Evolutionary conservation across 345 rosid species (phyloP).

Genomic region (Citrus trifoliata): DNA sequence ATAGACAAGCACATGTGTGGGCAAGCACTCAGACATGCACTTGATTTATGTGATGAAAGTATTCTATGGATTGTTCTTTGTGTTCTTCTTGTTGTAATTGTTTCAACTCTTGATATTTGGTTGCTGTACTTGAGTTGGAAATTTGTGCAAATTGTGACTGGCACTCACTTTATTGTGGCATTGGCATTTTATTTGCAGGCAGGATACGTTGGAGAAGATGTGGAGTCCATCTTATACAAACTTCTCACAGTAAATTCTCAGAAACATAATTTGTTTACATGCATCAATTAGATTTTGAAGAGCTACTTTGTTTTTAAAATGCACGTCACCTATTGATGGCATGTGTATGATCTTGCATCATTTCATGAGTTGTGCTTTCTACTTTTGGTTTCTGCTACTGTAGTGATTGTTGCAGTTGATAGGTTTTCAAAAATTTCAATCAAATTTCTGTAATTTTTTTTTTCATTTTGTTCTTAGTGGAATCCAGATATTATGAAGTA

Average conservation of each 20-base stretch:
- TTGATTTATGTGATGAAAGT: neutral
- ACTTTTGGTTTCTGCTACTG: neutral
- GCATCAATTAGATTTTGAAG: neutral
- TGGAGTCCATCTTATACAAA: slow-evolving; percentile 97
- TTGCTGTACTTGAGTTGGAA: neutral
- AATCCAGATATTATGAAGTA: neutral
- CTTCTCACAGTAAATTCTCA: slow-evolving; percentile 64
- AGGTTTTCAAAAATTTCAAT: neutral
- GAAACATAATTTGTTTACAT: neutral
- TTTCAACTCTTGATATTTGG: neutral
- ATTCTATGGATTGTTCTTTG: neutral
- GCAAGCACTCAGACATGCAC: neutral
- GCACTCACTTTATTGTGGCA: slow-evolving; percentile 2
- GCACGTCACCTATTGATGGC: neutral
- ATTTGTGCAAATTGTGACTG: neutral
- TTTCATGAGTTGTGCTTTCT: neutral
- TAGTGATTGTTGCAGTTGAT: neutral
- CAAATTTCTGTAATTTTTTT: neutral
- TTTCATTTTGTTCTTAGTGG: neutral
- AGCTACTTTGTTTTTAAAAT: neutral
- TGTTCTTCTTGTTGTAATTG: neutral
- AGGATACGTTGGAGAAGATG: slow-evolving; percentile 99
- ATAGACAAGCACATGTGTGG: neutral
- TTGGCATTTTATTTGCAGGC: slow-evolving; percentile 60
- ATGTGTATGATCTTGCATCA: neutral